Conservation (phyloP, 768 basidiomycete genomes). For the Rhodotorula babjevae region DNA sequence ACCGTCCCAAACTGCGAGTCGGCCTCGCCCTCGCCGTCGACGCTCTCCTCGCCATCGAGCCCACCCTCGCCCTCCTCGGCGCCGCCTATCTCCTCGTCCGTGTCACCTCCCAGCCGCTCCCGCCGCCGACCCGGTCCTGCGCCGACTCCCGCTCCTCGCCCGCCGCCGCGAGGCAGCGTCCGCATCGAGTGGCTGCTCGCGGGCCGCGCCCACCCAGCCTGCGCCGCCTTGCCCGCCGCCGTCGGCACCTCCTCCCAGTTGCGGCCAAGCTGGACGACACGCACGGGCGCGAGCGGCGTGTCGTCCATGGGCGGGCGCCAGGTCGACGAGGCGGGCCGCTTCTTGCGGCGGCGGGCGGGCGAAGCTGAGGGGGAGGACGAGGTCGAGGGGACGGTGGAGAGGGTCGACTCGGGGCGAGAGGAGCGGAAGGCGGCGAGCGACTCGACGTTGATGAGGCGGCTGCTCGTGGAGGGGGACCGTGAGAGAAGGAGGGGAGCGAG, state of each 20-base stretch:
- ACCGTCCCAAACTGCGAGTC: slow-evolving; percentile 12
- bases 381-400: not conserved
- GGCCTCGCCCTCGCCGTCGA: not conserved
- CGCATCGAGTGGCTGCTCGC: slow-evolving; percentile 27
- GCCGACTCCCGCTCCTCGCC: not conserved
- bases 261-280: slow-evolving; percentile 21
- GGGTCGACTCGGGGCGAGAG: not conserved
- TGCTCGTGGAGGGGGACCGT: not conserved
- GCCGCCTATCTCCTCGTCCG: not conserved
- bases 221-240: not conserved
- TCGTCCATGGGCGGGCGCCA: not conserved
- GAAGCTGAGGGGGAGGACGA: not conserved
- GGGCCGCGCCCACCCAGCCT: not conserved
- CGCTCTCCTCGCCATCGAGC: not conserved
- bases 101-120: not conserved
- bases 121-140: too few species aligned
- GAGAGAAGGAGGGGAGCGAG: not conserved
- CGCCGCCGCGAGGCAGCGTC: slow-evolving; percentile 6
- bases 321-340: not conserved
- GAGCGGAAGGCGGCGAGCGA: slow-evolving; percentile 3
- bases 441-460: slow-evolving; percentile 25
- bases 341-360: not conserved
- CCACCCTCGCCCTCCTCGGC: not conserved
- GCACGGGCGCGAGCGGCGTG: slow-evolving; percentile 1
- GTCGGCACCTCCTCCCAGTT: not conserved